A percentile compares a stretch with the other conserved stretches of the same genome.
These are phyloP conservation scores for Chlorella vulgaris DNA, from an alignment of 139 green algal species.

Conservation along the genomic window DNA sequence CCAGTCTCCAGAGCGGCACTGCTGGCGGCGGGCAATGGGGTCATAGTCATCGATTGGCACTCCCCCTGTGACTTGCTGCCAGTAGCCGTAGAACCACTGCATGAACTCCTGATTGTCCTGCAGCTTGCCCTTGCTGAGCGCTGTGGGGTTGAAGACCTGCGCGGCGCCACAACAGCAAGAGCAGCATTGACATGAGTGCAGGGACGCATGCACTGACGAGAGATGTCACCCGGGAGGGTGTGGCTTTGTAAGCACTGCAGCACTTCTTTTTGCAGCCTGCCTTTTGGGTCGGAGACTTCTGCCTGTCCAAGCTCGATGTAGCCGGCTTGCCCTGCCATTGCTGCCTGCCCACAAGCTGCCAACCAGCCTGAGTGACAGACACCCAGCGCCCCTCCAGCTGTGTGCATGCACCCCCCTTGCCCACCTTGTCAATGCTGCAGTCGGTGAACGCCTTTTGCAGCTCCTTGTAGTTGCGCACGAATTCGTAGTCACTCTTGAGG, in stretches of 20 bases:
- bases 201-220: too few relatives aligned
- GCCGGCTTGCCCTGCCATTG: not conserved
- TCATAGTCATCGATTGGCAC: conserved; percentile 69
- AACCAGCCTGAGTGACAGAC: too few relatives aligned
- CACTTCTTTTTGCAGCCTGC: too few relatives aligned
- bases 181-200: too few relatives aligned
- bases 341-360: too few relatives aligned
- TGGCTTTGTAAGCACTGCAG: too few relatives aligned
- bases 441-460: conserved; percentile 96
- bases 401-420: too few relatives aligned
- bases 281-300: too few relatives aligned
- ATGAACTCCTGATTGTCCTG: conserved; percentile 99
- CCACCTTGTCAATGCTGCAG: conserved; percentile 86
- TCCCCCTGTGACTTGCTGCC: conserved; percentile 64
- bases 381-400: too few relatives aligned
- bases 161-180: not conserved
- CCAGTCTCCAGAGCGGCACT: conserved; percentile 70
- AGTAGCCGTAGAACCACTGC: conserved; percentile 95
- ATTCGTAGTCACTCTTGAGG: conserved; percentile 94
- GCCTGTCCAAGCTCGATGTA: too few relatives aligned
- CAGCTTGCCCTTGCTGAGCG: conserved; percentile 90
- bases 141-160: conserved; percentile 89
- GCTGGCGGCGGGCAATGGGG: conserved; percentile 36
- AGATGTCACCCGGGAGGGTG: too few relatives aligned
- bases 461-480: conserved; percentile 97